Conservation (phyloP, 257 asterid genomes). For the Ophiorrhiza pumila region DNA sequence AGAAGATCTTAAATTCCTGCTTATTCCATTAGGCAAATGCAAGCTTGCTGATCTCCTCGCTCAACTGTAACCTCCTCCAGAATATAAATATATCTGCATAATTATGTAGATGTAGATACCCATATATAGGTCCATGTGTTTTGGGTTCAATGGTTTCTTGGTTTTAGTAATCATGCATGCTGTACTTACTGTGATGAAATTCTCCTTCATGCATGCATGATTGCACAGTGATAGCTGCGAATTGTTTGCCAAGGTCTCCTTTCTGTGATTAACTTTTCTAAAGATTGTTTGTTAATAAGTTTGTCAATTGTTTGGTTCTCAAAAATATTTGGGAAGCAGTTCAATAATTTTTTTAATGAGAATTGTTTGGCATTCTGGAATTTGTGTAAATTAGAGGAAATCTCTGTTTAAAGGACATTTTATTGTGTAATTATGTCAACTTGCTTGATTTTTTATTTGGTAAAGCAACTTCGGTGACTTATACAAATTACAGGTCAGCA, state of each 20-base stretch:
- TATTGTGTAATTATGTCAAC: background rate
- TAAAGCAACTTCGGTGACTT: background rate
- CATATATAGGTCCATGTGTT: background rate
- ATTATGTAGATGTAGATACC: background rate
- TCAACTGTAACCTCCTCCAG: slow-evolving; percentile 1
- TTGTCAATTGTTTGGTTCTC: background rate
- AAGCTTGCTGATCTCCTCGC: slow-evolving; percentile 6
- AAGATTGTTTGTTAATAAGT: background rate
- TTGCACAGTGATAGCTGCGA: background rate
- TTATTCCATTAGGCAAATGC: background rate
- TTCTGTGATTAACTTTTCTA: background rate
- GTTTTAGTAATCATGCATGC: background rate
- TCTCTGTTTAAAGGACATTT: background rate
- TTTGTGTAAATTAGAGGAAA: background rate
- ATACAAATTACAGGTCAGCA: background rate
- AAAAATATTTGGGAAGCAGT: slow-evolving; percentile 3
- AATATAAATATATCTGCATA: background rate
- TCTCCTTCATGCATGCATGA: background rate
- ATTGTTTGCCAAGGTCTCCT: background rate
- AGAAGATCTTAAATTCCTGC: background rate
- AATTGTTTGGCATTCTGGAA: background rate
- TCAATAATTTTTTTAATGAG: background rate
- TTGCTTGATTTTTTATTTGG: background rate
- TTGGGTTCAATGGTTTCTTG: background rate
- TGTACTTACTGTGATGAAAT: background rate